Base-by-base conservation (phyloP, 805 yeast species). In the Ogataea methanolica region DNA sequence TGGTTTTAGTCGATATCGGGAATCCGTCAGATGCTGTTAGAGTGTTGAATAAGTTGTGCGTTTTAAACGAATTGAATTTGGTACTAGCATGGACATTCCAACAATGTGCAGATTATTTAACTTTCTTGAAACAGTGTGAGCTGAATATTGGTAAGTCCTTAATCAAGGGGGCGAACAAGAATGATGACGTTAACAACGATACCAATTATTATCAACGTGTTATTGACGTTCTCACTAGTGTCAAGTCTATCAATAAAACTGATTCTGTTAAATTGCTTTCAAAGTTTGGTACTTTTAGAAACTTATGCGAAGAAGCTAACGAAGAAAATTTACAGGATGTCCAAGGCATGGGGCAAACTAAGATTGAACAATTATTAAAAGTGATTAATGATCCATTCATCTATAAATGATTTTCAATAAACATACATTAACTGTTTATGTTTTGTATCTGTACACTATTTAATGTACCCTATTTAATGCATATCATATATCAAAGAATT, bases 1-100 rank as follows among this genome's bases (percentile, higher is more conserved):
- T 85, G 40, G 76, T 79, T 33, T 81, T 83, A 6, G 83, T 85
- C 6, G 94, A 85, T 58, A 78, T 83, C 11, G 84, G 78, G 12
- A 77, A 80, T 26, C 75, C 74, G 29, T 75, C 73, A 44, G 83
- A 79, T 36, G 57, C 71, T 1, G 53, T 79, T 26, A 68, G 80
- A 22, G 74, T 71, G 37, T 55, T 79, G 33, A 73, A 72, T 63
- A 76, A 71, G 44, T 58, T 78, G 17, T 75, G 81, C 51, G 55
- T 79, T 22, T 70, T 73, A 47, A 76, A 78, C 48, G 78, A 76
- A 48, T 54, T 79, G 38, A 65, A 79, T 6, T 56, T 79, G 52
- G 66, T 79, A 2, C 60, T 78, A 37, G 75, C 80, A 3, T 79
- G 83, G 82, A 71, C 73, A 17, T 76, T 72, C 52, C 78, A 75